Percentiles rank a stretch among this genome's conserved stretches.
Evolutionary conservation across 345 rosid genomes (phyloP).

Genomic region (Erodium maritimum): DNA sequence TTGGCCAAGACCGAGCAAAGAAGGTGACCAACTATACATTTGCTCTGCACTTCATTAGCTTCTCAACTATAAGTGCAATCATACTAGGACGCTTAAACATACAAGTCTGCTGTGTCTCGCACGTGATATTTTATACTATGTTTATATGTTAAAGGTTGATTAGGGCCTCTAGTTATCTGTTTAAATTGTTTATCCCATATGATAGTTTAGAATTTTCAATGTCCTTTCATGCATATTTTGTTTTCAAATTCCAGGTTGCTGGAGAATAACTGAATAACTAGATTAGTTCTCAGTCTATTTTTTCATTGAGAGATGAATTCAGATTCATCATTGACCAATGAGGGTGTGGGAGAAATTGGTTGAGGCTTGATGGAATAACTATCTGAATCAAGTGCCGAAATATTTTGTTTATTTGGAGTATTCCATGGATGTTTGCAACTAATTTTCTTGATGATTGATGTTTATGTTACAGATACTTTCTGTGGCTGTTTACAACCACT

Average conservation of each 20-base stretch:
- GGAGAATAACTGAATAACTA: not conserved
- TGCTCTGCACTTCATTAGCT: not conserved
- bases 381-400: not conserved
- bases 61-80: not conserved
- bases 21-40: constrained; percentile 29
- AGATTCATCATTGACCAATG: not conserved
- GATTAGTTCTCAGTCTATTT: not conserved
- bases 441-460: not conserved
- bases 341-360: too few relatives aligned
- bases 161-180: not conserved
- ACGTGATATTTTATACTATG: not conserved
- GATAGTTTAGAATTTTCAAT: not conserved
- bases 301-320: not conserved
- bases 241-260: not conserved
- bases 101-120: not conserved
- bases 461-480: constrained; percentile 55
- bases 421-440: too few relatives aligned
- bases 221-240: not conserved
- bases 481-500: constrained; percentile 91
- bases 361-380: too few relatives aligned
- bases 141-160: not conserved
- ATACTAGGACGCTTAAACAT: not conserved
- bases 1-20: constrained; percentile 76
- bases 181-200: not conserved
- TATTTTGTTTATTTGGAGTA: too few relatives aligned